Percentiles rank a stretch among this genome's conserved stretches.
Evolutionary conservation across 2,329 filamentous ascomycete species (phyloP).

Genomic region (Samsoniella hepiali): DNA sequence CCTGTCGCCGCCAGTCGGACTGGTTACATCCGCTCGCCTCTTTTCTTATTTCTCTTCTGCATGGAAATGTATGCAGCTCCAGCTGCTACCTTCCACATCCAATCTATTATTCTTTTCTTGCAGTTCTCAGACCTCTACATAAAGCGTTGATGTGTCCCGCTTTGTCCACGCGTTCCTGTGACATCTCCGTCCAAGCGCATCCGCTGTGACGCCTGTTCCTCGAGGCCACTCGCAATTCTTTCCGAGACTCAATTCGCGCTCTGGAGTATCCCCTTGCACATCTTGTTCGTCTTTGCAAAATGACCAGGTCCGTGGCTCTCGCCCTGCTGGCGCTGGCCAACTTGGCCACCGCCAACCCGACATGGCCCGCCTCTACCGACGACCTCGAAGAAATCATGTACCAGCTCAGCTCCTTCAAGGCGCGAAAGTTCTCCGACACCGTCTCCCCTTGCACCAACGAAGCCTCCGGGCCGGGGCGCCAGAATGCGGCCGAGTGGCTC

Average conservation of each 20-base stretch:
- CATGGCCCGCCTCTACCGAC: constrained; percentile 58
- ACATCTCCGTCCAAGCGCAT: neutral
- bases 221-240: neutral
- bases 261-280: neutral
- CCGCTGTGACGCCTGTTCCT: neutral
- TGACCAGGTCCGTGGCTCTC: constrained; percentile 27
- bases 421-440: constrained; percentile 53
- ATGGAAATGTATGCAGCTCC: neutral
- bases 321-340: constrained; percentile 37
- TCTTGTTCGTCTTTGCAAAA: neutral
- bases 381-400: constrained; percentile 64
- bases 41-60: neutral
- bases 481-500: constrained; percentile 60
- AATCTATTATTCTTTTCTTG: neutral
- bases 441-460: constrained; percentile 56
- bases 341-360: constrained; percentile 44
- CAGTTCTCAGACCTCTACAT: neutral
- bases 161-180: neutral
- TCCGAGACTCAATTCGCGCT: neutral
- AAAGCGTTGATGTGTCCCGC: constrained; percentile 2
- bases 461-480: constrained; percentile 50
- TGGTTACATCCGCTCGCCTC: neutral
- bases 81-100: constrained; percentile 1
- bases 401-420: constrained; percentile 52
- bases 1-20: neutral